A percentile compares a stretch with the other conserved stretches of the same genome.
Conservation (phyloP, 805 yeast species). For the Schwanniomyces pseudopolymorphus region DNA sequence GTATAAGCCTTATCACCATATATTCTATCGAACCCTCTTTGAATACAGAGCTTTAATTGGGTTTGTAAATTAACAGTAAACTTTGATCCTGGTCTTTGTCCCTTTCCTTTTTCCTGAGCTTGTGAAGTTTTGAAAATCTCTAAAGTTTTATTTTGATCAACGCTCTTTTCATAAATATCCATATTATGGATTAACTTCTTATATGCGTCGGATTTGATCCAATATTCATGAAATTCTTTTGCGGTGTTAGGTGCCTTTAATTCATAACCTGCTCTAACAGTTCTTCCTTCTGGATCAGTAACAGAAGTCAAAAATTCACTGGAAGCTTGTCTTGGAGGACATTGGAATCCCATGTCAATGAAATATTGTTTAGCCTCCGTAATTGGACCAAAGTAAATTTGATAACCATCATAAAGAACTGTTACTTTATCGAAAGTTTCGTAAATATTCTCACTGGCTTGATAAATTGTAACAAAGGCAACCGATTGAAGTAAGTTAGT, state of each 20-base stretch:
- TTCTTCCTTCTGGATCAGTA: constrained; percentile 28
- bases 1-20: constrained; percentile 51
- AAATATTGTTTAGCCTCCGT: constrained; percentile 44
- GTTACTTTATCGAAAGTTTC: constrained; percentile 61
- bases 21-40: constrained; percentile 49
- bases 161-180: constrained; percentile 19
- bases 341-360: constrained; percentile 38
- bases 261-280: constrained; percentile 37
- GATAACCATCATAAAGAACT: constrained; percentile 59
- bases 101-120: neutral
- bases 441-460: constrained; percentile 66
- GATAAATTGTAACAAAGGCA: constrained; percentile 67
- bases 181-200: neutral
- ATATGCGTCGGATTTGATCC: constrained; percentile 40
- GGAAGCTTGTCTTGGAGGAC: constrained; percentile 40
- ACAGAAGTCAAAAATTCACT: constrained; percentile 34
- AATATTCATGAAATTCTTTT: constrained; percentile 25
- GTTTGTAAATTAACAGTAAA: neutral
- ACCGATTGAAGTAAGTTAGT: constrained; percentile 56
- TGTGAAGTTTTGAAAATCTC: neutral
- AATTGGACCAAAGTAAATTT: constrained; percentile 59
- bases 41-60: neutral
- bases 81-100: neutral
- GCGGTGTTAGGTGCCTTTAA: constrained; percentile 27
- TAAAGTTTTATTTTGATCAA: neutral